Percentiles rank a stretch among this genome's conserved stretches.
These are phyloP conservation scores for Eucalyptus pauciflora DNA, from an alignment of 345 rosid species.

Conservation along the genomic window DNA sequence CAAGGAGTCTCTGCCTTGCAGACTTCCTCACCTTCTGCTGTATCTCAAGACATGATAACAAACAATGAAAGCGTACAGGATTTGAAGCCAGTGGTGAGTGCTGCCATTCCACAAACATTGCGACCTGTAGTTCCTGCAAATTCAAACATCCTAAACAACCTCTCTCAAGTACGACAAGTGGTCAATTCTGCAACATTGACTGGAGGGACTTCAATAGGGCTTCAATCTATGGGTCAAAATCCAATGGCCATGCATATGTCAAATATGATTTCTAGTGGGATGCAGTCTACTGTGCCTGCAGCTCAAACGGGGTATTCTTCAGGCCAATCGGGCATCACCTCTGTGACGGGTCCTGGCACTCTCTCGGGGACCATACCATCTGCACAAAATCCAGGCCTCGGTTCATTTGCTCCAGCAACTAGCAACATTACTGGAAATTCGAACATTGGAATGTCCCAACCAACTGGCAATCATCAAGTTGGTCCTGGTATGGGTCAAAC, in stretches of 20 bases:
- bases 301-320: constrained; percentile 67
- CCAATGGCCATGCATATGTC: constrained; percentile 94
- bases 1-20: constrained; percentile 68
- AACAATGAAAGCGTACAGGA: constrained; percentile 52
- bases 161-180: constrained; percentile 82
- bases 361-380: constrained; percentile 53
- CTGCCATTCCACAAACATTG: constrained; percentile 50
- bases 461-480: constrained; percentile 46
- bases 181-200: constrained; percentile 80
- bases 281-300: constrained; percentile 72
- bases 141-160: constrained; percentile 81
- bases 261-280: constrained; percentile 91
- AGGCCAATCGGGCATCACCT: constrained; percentile 52
- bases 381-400: constrained; percentile 43
- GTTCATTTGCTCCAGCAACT: constrained; percentile 45
- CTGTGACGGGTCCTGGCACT: constrained; percentile 59
- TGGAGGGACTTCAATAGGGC: constrained; percentile 83
- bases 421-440: constrained; percentile 55
- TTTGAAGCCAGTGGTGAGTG: constrained; percentile 69
- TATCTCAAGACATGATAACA: constrained; percentile 66
- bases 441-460: constrained; percentile 69
- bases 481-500: constrained; percentile 39
- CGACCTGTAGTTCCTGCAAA: constrained; percentile 78
- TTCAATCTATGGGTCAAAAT: constrained; percentile 63
- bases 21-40: constrained; percentile 63